Conservation (phyloP, 2,329 filamentous ascomycete species). For the Neonectria punicea region DNA sequence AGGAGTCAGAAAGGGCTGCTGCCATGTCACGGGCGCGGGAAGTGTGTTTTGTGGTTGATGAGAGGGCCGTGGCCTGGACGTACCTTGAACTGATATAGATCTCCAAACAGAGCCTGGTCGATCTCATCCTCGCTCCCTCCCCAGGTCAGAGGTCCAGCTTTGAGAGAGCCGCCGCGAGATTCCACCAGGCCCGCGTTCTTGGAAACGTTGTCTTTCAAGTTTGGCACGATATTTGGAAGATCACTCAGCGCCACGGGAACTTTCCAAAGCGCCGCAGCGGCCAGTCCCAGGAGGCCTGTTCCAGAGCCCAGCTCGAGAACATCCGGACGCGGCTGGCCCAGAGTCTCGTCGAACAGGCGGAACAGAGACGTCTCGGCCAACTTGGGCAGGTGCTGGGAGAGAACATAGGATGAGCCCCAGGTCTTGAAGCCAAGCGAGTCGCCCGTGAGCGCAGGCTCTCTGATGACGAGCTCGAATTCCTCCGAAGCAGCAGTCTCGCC, state of each 20-base stretch:
- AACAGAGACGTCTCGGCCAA: constrained; percentile 58
- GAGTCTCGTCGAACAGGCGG: constrained; percentile 54
- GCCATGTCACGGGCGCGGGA: constrained; percentile 15
- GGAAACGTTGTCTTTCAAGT: constrained; percentile 78
- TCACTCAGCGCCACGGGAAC: constrained; percentile 81
- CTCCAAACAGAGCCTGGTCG: constrained; percentile 57
- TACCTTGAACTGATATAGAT: constrained; percentile 63
- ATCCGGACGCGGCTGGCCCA: constrained; percentile 44
- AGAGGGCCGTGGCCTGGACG: constrained; percentile 16
- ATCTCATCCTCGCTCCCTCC: constrained; percentile 59
- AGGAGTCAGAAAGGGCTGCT: constrained; percentile 20
- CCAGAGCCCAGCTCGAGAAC: constrained; percentile 88
- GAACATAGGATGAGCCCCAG: constrained; percentile 90
- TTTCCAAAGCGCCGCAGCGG: constrained; percentile 78
- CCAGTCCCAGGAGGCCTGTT: constrained; percentile 89
- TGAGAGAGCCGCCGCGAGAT: constrained; percentile 64
- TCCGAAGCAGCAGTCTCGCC: constrained; percentile 43
- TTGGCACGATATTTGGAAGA: constrained; percentile 83
- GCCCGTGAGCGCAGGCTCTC: constrained; percentile 87
- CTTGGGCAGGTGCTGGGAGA: constrained; percentile 75
- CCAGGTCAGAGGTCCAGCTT: constrained; percentile 80
- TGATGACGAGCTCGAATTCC: constrained; percentile 74
- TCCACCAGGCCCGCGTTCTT: constrained; percentile 69
- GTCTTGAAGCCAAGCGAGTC: constrained; percentile 94
- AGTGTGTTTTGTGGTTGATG: constrained; percentile 4